These are phyloP conservation scores for Mycena kentingensis DNA, from an alignment of 768 basidiomycete genomes.

Conservation along the genomic window DNA sequence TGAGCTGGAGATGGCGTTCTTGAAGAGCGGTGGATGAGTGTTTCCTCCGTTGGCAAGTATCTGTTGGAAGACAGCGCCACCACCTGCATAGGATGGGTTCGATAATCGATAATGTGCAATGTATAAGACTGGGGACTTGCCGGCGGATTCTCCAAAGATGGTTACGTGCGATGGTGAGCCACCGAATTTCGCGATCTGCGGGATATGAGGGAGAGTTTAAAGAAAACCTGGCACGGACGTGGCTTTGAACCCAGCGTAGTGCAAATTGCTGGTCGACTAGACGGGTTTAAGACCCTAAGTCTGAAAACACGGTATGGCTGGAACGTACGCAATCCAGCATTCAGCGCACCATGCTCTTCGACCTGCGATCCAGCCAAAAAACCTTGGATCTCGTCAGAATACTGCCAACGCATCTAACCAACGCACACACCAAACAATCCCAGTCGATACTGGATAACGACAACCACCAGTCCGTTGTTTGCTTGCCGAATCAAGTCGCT, in stretches of 20 bases:
- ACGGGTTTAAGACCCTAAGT: background rate
- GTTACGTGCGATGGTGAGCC: constrained; percentile 25
- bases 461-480: constrained; percentile 7
- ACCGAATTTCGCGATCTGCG: constrained; percentile 16
- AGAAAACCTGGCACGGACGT: constrained; percentile 2
- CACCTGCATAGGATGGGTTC: constrained; percentile 3
- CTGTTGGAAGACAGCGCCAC: constrained; percentile 38
- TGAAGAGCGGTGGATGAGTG: constrained; percentile 34
- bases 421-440: constrained; percentile 9
- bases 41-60: constrained; percentile 33
- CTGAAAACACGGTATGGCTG: background rate
- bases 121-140: background rate
- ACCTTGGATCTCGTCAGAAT: constrained; percentile 21
- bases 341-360: constrained; percentile 28
- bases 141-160: constrained; percentile 30
- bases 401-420: constrained; percentile 7
- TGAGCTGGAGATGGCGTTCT: constrained; percentile 33
- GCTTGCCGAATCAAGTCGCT: constrained; percentile 7
- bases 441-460: constrained; percentile 14
- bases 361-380: constrained; percentile 32
- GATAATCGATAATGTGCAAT: background rate
- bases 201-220: constrained; percentile 3
- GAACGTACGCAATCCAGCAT: constrained; percentile 31
- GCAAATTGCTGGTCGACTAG: constrained; percentile 19
- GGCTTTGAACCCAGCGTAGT: constrained; percentile 14